Evolutionary conservation across 1,284 basidiomycete species (phyloP).

Genomic region (Boletus semigastroideus): DNA sequence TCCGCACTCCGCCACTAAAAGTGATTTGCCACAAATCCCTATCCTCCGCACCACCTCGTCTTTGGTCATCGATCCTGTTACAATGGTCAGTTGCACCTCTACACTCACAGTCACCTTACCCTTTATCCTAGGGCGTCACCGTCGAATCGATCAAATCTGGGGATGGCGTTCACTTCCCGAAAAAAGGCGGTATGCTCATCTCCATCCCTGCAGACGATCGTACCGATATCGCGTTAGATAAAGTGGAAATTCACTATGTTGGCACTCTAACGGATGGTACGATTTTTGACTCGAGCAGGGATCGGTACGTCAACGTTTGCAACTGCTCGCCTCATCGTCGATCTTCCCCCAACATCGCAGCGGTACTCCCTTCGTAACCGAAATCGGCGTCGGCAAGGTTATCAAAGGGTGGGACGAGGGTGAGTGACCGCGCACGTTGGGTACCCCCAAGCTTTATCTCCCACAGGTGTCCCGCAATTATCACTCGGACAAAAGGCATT

Average conservation of each 20-base stretch:
- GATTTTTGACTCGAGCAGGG: constrained; percentile 72
- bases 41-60: constrained; percentile 36
- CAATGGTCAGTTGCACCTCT: constrained; percentile 29
- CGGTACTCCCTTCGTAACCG: constrained; percentile 62
- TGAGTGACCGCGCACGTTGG: constrained; percentile 35
- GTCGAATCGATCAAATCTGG: constrained; percentile 44
- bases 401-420: constrained; percentile 94
- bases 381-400: constrained; percentile 79
- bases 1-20: constrained; percentile 66
- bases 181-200: constrained; percentile 43
- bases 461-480: constrained; percentile 68
- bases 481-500: constrained; percentile 78
- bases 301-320: constrained; percentile 47
- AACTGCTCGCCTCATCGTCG: constrained; percentile 3
- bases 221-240: constrained; percentile 38
- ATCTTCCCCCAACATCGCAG: constrained; percentile 35
- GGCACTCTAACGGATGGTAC: constrained; percentile 62
- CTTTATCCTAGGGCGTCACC: constrained; percentile 29
- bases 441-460: constrained; percentile 7
- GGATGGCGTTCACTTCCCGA: constrained; percentile 47
- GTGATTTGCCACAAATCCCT: constrained; percentile 38
- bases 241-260: constrained; percentile 69
- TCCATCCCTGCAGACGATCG: constrained; percentile 7
- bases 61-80: constrained; percentile 26
- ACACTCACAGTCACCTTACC: neutral